Evolutionary conservation across 345 rosid genomes (phyloP).

Genomic region (Psidium friedrichsthalianum): DNA sequence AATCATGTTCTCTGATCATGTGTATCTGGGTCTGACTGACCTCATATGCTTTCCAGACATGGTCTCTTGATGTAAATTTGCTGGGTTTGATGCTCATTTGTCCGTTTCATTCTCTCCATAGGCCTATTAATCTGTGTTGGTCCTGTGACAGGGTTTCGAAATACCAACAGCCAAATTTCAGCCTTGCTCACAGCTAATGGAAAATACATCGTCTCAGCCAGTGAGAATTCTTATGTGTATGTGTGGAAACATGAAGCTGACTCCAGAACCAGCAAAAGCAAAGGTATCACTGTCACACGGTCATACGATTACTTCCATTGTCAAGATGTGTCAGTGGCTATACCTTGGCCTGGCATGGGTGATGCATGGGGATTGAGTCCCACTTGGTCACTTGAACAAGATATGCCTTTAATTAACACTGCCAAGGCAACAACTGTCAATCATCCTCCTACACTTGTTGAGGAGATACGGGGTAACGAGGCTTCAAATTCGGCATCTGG

Average conservation of each 20-base stretch:
- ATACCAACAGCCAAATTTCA: conserved; percentile 81
- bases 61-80: neutral
- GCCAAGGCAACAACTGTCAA: conserved; percentile 57
- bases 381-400: conserved; percentile 25
- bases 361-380: conserved; percentile 40
- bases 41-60: neutral
- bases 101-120: neutral
- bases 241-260: conserved; percentile 84
- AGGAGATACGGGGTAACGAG: conserved; percentile 29
- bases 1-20: neutral
- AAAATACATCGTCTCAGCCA: conserved; percentile 78
- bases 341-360: conserved; percentile 81
- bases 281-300: conserved; percentile 51
- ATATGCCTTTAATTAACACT: conserved; percentile 21
- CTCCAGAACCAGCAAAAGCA: conserved; percentile 64
- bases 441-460: conserved; percentile 77
- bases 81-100: neutral
- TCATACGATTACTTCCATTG: conserved; percentile 85
- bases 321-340: conserved; percentile 78
- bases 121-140: neutral
- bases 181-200: conserved; percentile 75
- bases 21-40: neutral
- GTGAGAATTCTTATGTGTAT: conserved; percentile 93
- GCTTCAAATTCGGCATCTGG: conserved; percentile 28
- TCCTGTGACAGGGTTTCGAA: conserved; percentile 68